Conservation (phyloP, 805 yeast genomes). For the Nakazawaea laoshanensis region DNA sequence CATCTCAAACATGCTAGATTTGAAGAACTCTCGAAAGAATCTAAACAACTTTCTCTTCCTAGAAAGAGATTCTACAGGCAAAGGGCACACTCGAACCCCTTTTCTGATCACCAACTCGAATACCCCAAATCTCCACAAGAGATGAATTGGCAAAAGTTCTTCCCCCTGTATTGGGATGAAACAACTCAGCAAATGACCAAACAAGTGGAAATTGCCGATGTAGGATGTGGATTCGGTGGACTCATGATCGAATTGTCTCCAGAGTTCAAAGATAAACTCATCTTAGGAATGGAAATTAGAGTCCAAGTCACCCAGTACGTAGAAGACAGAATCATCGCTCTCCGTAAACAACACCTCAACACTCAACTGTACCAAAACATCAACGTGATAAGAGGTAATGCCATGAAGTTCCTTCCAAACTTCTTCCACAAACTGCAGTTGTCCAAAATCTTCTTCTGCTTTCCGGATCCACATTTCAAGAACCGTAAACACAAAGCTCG, state of each 20-base stretch:
- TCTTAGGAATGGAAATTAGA: slow-evolving; percentile 94
- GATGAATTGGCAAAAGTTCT: slow-evolving; percentile 83
- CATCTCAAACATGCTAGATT: slow-evolving; percentile 36
- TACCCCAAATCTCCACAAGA: slow-evolving; percentile 74
- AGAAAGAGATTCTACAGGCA: slow-evolving; percentile 81
- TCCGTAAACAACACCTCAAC: slow-evolving; percentile 44
- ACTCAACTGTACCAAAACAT: slow-evolving; percentile 61
- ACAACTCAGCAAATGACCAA: slow-evolving; percentile 28
- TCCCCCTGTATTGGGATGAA: slow-evolving; percentile 50
- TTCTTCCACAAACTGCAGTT: slow-evolving; percentile 79
- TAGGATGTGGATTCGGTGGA: slow-evolving; percentile 98
- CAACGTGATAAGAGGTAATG: slow-evolving; percentile 86
- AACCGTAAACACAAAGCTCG: slow-evolving; percentile 96
- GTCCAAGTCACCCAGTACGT: slow-evolving; percentile 97
- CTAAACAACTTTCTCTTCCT: slow-evolving; percentile 7
- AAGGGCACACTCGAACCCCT: slow-evolving; percentile 96
- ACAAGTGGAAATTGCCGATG: slow-evolving; percentile 81
- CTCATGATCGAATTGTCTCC: slow-evolving; percentile 73
- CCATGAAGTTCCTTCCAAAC: slow-evolving; percentile 96
- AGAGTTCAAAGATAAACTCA: slow-evolving; percentile 61
- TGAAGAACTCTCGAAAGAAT: slow-evolving; percentile 16
- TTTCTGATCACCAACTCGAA: slow-evolving; percentile 87
- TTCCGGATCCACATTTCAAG: slow-evolving; percentile 99
- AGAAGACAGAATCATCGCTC: slow-evolving; percentile 87
- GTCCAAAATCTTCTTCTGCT: slow-evolving; percentile 91